phyloP scores from a whole-genome alignment of 331 rosid genomes.

The Spiraea crenata region DNA sequence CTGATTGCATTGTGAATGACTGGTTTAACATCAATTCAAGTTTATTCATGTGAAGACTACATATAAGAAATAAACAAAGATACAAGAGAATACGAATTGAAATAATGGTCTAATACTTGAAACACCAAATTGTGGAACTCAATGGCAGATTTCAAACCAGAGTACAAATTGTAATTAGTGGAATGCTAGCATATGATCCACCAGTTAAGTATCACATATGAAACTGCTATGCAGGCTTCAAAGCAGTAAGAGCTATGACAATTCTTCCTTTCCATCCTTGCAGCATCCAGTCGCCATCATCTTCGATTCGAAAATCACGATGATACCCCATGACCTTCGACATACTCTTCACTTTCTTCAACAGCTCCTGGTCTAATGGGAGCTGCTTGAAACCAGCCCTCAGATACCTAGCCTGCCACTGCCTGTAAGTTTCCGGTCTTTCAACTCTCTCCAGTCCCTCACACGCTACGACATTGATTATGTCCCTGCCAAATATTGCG shows the following conservation, averaged over 20 bases:
- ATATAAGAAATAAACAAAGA: neutral
- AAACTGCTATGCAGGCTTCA: constrained; percentile 21
- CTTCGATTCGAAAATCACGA: constrained; percentile 18
- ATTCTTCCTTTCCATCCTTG: constrained; percentile 30
- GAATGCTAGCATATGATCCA: neutral
- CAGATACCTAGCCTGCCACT: constrained; percentile 28
- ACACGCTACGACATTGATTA: constrained; percentile 30
- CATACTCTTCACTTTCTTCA: constrained; percentile 11
- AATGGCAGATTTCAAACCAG: neutral
- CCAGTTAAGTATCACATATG: neutral
- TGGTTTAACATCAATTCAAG: neutral
- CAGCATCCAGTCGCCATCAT: constrained; percentile 29
- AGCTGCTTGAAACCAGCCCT: constrained; percentile 37
- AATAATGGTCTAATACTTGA: too few species aligned
- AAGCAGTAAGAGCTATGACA: constrained; percentile 11
- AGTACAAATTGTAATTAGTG: neutral
- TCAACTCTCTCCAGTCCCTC: constrained; percentile 36
- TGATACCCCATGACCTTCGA: constrained; percentile 16
- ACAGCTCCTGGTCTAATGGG: constrained; percentile 22
- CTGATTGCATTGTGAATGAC: neutral
- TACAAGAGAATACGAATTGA: neutral
- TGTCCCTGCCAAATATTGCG: constrained; percentile 29
- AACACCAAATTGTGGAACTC: too few species aligned
- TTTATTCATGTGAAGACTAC: too few species aligned
- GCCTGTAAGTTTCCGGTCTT: constrained; percentile 35